Percentiles rank a stretch among this genome's conserved stretches.
Conservation (phyloP, 2,329 filamentous ascomycete species). For the Pyrenophora graminea region DNA sequence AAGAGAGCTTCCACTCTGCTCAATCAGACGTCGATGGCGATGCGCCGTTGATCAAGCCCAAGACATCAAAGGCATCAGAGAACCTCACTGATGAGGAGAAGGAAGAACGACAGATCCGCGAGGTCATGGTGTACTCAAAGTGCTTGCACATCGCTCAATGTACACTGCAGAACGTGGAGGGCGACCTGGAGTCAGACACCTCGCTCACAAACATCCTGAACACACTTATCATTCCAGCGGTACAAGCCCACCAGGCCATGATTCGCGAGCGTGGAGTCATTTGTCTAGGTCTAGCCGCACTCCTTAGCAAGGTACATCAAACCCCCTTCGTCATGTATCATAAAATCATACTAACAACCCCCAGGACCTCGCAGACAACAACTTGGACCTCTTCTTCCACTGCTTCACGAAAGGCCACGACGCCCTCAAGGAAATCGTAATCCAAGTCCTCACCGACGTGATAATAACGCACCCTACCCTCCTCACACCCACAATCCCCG, state of each 20-base stretch:
- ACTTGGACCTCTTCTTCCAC: conserved; percentile 89
- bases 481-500: conserved; percentile 61
- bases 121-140: conserved; percentile 98
- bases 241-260: conserved; percentile 88
- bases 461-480: conserved; percentile 85
- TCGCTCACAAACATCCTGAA: conserved; percentile 98
- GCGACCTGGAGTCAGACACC: conserved; percentile 84
- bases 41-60: conserved; percentile 55
- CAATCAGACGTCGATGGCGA: conserved; percentile 76
- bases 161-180: conserved; percentile 91
- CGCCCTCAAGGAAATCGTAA: conserved; percentile 81
- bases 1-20: conserved; percentile 93
- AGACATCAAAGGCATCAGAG: conserved; percentile 39
- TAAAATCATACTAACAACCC: conserved; percentile 9
- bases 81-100: conserved; percentile 56
- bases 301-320: conserved; percentile 73
- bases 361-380: conserved; percentile 83
- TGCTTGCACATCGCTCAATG: conserved; percentile 96
- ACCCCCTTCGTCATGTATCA: background rate
- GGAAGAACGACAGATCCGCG: conserved; percentile 75
- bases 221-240: conserved; percentile 92
- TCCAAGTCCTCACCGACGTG: conserved; percentile 93
- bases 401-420: conserved; percentile 94
- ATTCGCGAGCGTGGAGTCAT: conserved; percentile 88
- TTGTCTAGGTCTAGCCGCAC: conserved; percentile 86